Conservation (phyloP, 495 filamentous ascomycete species). For the Hypoxylon cercidicola region DNA sequence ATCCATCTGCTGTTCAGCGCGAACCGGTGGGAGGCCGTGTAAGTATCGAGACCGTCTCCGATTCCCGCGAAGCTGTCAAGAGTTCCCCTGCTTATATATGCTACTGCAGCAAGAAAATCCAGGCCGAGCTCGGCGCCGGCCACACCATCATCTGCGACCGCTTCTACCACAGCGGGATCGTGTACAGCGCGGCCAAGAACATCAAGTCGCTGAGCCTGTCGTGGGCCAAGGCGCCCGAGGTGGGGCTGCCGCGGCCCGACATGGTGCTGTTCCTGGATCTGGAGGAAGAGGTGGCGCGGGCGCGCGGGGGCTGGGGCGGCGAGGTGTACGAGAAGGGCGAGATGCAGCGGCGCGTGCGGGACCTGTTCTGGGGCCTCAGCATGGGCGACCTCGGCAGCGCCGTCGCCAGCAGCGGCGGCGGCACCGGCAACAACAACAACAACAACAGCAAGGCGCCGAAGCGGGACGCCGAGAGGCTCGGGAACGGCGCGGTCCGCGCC, state of each 20-base stretch:
- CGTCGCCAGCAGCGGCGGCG: slow-evolving; percentile 39
- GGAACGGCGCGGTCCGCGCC: too few species aligned
- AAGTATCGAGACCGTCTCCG: slow-evolving; percentile 40
- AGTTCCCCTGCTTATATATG: slow-evolving; percentile 7
- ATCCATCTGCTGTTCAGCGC: slow-evolving; percentile 97
- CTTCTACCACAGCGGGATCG: slow-evolving; percentile 92
- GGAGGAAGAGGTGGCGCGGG: slow-evolving; percentile 73
- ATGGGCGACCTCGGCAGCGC: slow-evolving; percentile 55
- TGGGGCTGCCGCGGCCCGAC: slow-evolving; percentile 89
- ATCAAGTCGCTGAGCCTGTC: slow-evolving; percentile 73
- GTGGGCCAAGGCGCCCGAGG: slow-evolving; percentile 85
- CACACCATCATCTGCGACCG: slow-evolving; percentile 86
- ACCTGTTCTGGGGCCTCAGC: slow-evolving; percentile 71
- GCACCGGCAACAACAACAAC: slow-evolving; percentile 46
- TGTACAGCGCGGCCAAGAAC: slow-evolving; percentile 93
- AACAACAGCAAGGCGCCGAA: slow-evolving; percentile 25
- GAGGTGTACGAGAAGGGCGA: slow-evolving; percentile 89
- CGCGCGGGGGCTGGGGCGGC: slow-evolving; percentile 83
- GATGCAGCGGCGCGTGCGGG: slow-evolving; percentile 83
- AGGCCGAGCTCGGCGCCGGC: slow-evolving; percentile 68
- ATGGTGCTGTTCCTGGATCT: slow-evolving; percentile 87
- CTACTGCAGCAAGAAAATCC: slow-evolving; percentile 64
- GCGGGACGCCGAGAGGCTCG: slow-evolving; percentile 25
- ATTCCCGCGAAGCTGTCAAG: too few species aligned
- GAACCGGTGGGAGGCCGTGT: slow-evolving; percentile 91